Evolutionary conservation across 2,329 filamentous ascomycete genomes (phyloP), one percentile per base, ranked within the genome.

Genomic region (Exophiala sideris): DNA sequence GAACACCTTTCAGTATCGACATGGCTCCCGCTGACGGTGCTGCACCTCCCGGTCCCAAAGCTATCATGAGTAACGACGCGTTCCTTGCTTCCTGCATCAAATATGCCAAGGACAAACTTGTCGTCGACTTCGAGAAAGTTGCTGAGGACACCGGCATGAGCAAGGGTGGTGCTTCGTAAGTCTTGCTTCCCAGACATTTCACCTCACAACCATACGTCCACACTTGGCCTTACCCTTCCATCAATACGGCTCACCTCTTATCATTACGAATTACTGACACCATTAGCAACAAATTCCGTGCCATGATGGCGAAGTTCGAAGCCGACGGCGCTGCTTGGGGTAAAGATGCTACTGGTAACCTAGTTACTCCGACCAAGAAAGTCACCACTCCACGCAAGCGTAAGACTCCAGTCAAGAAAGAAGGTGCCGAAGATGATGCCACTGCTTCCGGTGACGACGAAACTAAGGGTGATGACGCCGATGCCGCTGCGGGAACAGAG

Each of bases 281-380:
- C 46, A 12, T 38, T 35, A 64, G 62, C 20, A 64, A 64, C 57
- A 64, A 64, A 44, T 60, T 52, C 36, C 61, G 61, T 36, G 16
- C n/a, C 3, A 42, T 63, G 41, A 58, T 61, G 47, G 62, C 58
- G 39, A 36, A 54, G 12, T 36, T 64, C 16, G 57, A 58, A 20
- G 42, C 48, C 3, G 52, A 57, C 21, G 50, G 52, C 20, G 52
- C 56, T 7, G 42, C 39, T 11, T 50, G 52, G 50, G 32, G 16
- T 40, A 57, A 52, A 7, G 51, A 50, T 11, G 12, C 41, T 36
- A 14, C 42, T 14, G 46, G 8, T 21, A 48, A 42, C 9, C 5
- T 49, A 3, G 41, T 38, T 12, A 39, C 54, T 34, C 24, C 46
- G 3, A 35, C 50, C 20, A 56, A 50, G 21, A 24, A 50, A 5